Evolutionary conservation across 2,329 filamentous ascomycete genomes (phyloP).

Genomic region (Xylaria sp.): DNA sequence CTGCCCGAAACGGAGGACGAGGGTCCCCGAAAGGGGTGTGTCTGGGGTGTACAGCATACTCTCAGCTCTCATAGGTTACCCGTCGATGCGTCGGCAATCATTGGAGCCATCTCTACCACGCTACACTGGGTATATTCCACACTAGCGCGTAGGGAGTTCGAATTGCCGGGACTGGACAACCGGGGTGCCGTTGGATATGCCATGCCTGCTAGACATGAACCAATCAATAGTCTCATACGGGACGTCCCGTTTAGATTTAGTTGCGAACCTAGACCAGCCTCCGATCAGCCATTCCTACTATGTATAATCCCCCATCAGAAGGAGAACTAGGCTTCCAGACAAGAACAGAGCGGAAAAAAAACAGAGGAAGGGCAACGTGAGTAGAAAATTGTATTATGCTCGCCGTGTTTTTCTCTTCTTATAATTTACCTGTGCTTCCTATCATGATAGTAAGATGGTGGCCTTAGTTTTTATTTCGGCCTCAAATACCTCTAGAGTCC

Average conservation of each 20-base stretch:
- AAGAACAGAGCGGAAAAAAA: too few species aligned
- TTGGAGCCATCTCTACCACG: neutral
- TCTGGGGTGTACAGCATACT: neutral
- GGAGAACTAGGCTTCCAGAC: too few species aligned
- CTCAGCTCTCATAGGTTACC: conserved; percentile 8
- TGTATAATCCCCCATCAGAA: too few species aligned
- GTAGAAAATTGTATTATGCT: too few species aligned
- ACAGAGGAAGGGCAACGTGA: too few species aligned
- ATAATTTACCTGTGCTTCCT: too few species aligned
- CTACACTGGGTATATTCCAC: neutral
- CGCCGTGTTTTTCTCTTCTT: too few species aligned
- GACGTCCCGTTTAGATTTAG: conserved; percentile 23
- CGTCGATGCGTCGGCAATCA: conserved; percentile 20
- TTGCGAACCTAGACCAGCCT: neutral
- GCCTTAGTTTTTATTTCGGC: too few species aligned
- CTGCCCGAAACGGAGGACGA: conserved; percentile 30
- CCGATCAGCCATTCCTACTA: too few species aligned
- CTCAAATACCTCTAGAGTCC: too few species aligned
- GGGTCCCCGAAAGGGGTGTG: conserved; percentile 30
- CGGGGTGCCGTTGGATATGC: too few species aligned
- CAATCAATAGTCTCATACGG: conserved; percentile 26
- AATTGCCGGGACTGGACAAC: conserved; percentile 29
- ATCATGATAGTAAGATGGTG: too few species aligned
- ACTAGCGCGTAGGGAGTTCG: conserved; percentile 8
- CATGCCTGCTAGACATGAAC: neutral